Base-by-base conservation (phyloP, 2,329 filamentous ascomycete genomes). In the Trichophyton equinum region DNA sequence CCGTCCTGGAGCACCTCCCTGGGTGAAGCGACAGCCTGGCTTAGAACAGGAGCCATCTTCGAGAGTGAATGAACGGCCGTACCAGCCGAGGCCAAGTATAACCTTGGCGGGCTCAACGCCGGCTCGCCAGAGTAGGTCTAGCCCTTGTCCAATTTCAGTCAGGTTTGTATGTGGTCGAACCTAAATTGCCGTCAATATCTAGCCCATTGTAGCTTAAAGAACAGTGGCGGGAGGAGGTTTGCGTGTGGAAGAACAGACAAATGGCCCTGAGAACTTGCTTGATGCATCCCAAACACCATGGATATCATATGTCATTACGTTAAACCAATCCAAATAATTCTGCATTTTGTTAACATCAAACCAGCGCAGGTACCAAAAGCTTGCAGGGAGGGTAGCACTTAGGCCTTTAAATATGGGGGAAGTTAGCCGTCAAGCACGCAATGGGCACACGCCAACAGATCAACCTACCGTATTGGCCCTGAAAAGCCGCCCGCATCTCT, bases 71-170 rank as follows among this genome's bases (percentile, higher is more conserved):
- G 75, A 73, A 3, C 78, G 70, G 0, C 78, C 78, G 58, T 81
- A 81, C 56, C 71, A 73, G 1, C 76, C 77, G 0, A 80, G 59
- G 0, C 79, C 79, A 2, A 74, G 25, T 20, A 71, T 67, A 18
- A 74, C 66, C 44, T 69, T 67, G 0, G 53, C 27, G 0, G 71
- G 65, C 8, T 64, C 61, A 1, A 73, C 63, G 11, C 64, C 64
- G 33, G 61, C 62, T 8, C 68, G 62, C 71, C 67, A 73, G 4
- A 71, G 63, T 15, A 68, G 58, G 18, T 70, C 62, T 1, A 73
- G 58, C 1, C 62, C 65, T 1, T 63, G 2, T 4, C 67, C 62
- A 18, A 72, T 70, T 53, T 53, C 47, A 25, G 47, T 53, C 8
- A 70, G 46, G 33, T 69, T 70, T 18, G 67, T 69, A 30, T 69